A percentile compares a stretch with the other conserved stretches of the same genome.
Evolutionary conservation across 441 rosid genomes (phyloP).

Genomic region (Populus hybrid): DNA sequence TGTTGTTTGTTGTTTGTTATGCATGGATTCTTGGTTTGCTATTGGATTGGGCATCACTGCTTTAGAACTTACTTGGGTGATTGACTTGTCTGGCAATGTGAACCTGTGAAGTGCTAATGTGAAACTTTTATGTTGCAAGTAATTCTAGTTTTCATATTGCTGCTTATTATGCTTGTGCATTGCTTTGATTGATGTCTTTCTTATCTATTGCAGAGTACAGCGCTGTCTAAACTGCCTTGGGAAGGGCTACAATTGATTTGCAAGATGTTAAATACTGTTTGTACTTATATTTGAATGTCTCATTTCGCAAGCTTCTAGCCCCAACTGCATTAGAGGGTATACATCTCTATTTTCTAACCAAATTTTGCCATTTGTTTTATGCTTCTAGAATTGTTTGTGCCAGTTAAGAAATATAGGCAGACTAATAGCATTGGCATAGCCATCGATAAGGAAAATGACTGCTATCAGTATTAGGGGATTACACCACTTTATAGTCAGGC

Average conservation of each 20-base stretch:
- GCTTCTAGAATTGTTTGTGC: too few relatives aligned
- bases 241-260: slow-evolving; percentile 42
- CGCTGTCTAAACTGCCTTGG: slow-evolving; percentile 78
- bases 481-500: too few relatives aligned
- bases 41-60: neutral
- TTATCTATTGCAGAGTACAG: slow-evolving; percentile 51
- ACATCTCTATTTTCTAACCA: neutral
- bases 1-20: neutral
- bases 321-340: neutral
- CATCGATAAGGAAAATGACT: too few relatives aligned
- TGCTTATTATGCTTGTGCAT: neutral
- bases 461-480: too few relatives aligned
- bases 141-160: neutral
- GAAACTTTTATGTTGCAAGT: neutral
- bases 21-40: neutral
- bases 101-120: neutral
- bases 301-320: neutral
- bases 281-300: neutral
- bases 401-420: too few relatives aligned
- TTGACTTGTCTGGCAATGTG: neutral
- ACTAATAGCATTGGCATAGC: too few relatives aligned
- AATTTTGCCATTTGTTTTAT: too few relatives aligned
- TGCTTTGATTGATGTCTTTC: neutral
- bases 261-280: neutral
- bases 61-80: neutral